Conservation (phyloP, 305 asterid genomes). For the Solanum hybrid region DNA sequence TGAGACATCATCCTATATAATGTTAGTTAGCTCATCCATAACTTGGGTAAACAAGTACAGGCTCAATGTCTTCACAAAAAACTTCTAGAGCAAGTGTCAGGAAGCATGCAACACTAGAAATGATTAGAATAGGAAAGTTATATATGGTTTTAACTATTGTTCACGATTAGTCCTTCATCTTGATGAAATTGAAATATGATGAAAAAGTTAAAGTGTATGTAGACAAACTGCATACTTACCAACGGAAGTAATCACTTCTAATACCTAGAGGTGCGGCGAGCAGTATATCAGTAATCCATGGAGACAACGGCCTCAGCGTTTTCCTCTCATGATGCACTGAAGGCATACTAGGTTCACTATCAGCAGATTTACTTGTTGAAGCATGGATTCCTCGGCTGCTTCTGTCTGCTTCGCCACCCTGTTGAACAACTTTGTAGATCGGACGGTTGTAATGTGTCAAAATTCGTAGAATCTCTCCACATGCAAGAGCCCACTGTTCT, state of each 20-base stretch:
- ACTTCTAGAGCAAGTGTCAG: not conserved
- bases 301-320: conserved; percentile 84
- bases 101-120: not conserved
- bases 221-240: conserved; percentile 43
- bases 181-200: not conserved
- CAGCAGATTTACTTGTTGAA: conserved; percentile 58
- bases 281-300: conserved; percentile 92
- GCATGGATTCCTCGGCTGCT: conserved; percentile 61
- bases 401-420: conserved; percentile 55
- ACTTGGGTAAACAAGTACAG: not conserved
- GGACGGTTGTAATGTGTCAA: conserved; percentile 96
- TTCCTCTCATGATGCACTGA: conserved; percentile 65
- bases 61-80: not conserved
- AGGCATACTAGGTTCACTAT: conserved; percentile 32
- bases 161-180: not conserved
- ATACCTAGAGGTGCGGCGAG: conserved; percentile 93
- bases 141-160: not conserved
- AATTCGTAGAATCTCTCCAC: conserved; percentile 91
- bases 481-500: conserved; percentile 99
- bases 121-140: not conserved
- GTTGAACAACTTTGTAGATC: conserved; percentile 60
- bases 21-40: not conserved
- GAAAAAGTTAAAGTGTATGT: not conserved
- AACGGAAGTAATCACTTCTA: conserved; percentile 97
- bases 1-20: not conserved